phyloP scores from a whole-genome alignment of 2,329 filamentous ascomycete genomes.

The Seiridium unicorne region DNA sequence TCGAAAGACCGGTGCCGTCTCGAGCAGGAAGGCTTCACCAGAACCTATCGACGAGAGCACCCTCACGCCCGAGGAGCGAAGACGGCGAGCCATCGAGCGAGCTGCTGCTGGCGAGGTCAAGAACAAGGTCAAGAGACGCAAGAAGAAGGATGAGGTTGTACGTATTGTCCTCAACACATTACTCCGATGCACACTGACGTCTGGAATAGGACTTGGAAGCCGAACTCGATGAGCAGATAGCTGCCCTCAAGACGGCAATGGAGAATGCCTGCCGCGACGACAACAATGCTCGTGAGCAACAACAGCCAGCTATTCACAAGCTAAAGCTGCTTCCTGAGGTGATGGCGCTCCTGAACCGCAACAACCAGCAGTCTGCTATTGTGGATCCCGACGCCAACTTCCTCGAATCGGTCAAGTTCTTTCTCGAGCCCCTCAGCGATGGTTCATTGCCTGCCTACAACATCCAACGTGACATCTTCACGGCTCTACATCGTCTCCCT shows the following conservation, averaged over 20 bases:
- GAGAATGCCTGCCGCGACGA: conserved; percentile 85
- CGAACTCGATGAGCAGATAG: conserved; percentile 86
- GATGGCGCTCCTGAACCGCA: conserved; percentile 82
- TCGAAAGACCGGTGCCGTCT: conserved; percentile 39
- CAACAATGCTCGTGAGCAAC: conserved; percentile 74
- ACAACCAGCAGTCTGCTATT: conserved; percentile 78
- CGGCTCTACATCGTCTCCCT: conserved; percentile 73
- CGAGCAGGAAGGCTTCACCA: conserved; percentile 47
- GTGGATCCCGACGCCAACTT: conserved; percentile 95
- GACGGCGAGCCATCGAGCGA: conserved; percentile 78
- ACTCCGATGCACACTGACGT: conserved; percentile 19
- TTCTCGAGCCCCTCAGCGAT: conserved; percentile 92
- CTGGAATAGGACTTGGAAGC: conserved; percentile 75
- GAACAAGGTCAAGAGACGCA: conserved; percentile 68
- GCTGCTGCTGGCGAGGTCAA: conserved; percentile 88
- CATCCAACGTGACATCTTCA: conserved; percentile 93
- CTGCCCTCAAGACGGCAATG: conserved; percentile 85
- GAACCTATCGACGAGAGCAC: conserved; percentile 73
- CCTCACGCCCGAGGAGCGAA: conserved; percentile 79
- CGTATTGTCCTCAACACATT: conserved; percentile 27
- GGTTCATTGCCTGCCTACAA: conserved; percentile 94
- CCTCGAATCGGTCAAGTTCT: conserved; percentile 92
- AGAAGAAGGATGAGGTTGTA: conserved; percentile 88
- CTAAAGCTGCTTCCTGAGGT: conserved; percentile 92
- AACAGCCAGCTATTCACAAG: conserved; percentile 85